phyloP scores from a whole-genome alignment of 176 grass and related monocot species.

The Ananas comosus region DNA sequence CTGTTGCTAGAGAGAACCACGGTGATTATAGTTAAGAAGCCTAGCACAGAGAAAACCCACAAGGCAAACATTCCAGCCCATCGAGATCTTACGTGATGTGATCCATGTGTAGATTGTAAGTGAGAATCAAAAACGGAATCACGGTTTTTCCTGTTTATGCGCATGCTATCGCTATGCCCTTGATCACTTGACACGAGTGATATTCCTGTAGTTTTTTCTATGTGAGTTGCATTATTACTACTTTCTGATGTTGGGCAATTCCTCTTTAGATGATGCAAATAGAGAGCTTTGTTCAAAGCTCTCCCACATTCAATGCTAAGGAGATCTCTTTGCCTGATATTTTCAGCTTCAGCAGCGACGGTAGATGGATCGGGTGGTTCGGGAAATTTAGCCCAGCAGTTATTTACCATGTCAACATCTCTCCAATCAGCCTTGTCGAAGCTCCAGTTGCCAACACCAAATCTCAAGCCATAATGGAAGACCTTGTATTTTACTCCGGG shows the following conservation, averaged over 20 bases:
- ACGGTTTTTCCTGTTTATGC: slow-evolving; percentile 10
- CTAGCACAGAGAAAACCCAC: slow-evolving; percentile 53
- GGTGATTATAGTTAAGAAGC: slow-evolving; percentile 52
- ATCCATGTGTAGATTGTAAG: slow-evolving; percentile 20
- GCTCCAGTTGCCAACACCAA: slow-evolving; percentile 85
- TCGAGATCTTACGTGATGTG: slow-evolving; percentile 34
- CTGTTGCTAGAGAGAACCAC: slow-evolving; percentile 51
- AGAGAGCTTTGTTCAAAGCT: slow-evolving; percentile 72
- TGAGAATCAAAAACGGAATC: slow-evolving; percentile 12
- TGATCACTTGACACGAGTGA: slow-evolving; percentile 4
- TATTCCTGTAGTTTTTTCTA: slow-evolving; percentile 7
- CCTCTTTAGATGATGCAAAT: slow-evolving; percentile 56
- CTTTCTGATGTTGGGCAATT: slow-evolving; percentile 43
- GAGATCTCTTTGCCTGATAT: slow-evolving; percentile 60
- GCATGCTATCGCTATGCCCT: slow-evolving; percentile 19
- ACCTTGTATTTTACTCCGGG: slow-evolving; percentile 57
- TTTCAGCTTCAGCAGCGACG: slow-evolving; percentile 30
- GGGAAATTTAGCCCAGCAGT: slow-evolving; percentile 80
- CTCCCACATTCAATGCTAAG: slow-evolving; percentile 87
- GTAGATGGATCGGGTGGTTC: slow-evolving; percentile 76
- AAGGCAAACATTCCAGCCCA: slow-evolving; percentile 55
- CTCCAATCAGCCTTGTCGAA: slow-evolving; percentile 98
- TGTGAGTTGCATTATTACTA: slow-evolving; percentile 13
- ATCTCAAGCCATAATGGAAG: slow-evolving; percentile 93
- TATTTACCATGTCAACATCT: slow-evolving; percentile 65